These are phyloP conservation scores for Candida sakaeoensis DNA, from an alignment of 805 yeast species.

Conservation along the genomic window DNA sequence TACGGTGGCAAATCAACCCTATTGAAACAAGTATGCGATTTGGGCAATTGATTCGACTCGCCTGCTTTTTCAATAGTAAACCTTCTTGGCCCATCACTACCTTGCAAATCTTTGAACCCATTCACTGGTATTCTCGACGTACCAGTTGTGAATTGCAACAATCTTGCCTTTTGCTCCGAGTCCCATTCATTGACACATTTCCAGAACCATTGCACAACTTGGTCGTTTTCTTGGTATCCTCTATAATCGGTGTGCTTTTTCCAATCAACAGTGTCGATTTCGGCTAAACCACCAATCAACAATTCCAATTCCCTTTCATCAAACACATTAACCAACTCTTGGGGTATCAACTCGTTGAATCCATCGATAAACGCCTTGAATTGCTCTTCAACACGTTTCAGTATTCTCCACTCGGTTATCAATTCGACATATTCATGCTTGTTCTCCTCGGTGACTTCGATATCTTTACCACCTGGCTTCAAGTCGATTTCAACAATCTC, in stretches of 20 bases:
- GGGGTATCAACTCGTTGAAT: slow-evolving; percentile 95
- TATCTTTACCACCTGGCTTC: slow-evolving; percentile 82
- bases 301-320: slow-evolving; percentile 97
- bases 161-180: slow-evolving; percentile 91
- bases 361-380: slow-evolving; percentile 96
- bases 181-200: slow-evolving; percentile 91
- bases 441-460: slow-evolving; percentile 91
- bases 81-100: slow-evolving; percentile 98
- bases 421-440: slow-evolving; percentile 94
- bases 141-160: slow-evolving; percentile 97
- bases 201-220: slow-evolving; percentile 99
- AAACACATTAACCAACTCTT: slow-evolving; percentile 91
- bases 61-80: slow-evolving; percentile 99
- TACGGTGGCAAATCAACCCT: slow-evolving; percentile 98
- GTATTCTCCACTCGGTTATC: slow-evolving; percentile 93
- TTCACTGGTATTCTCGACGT: slow-evolving; percentile 98
- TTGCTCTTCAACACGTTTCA: slow-evolving; percentile 90
- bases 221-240: slow-evolving; percentile 95
- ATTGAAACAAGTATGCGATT: slow-evolving; percentile 97
- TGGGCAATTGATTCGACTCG: slow-evolving; percentile 87
- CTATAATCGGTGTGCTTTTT: slow-evolving; percentile 97
- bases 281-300: slow-evolving; percentile 96
- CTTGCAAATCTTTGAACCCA: slow-evolving; percentile 98
- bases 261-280: slow-evolving; percentile 98
- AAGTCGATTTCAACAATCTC: slow-evolving; percentile 85